Conservation (phyloP, 179 eudicot species). For the Pouteria campechiana region DNA sequence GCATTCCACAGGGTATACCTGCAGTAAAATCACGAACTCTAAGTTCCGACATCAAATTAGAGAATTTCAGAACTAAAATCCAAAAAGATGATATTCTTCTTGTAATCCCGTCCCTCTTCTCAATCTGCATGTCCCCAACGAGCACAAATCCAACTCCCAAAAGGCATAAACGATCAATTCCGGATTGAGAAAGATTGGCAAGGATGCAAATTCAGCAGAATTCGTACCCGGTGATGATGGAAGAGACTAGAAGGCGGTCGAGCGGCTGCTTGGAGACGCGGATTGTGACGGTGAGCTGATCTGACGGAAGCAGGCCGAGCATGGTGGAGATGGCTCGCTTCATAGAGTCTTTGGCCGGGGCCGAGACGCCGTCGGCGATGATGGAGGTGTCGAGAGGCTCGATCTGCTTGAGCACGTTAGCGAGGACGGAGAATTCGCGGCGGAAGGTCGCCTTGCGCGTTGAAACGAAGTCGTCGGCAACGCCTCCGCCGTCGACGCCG, state of each 20-base stretch:
- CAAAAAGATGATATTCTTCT: too few species aligned
- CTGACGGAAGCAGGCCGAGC: conserved; percentile 76
- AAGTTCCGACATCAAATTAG: not conserved
- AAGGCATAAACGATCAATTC: too few species aligned
- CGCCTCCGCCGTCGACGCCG: conserved; percentile 79
- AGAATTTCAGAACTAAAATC: too few species aligned
- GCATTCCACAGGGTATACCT: conserved; percentile 96
- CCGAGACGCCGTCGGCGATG: conserved; percentile 65
- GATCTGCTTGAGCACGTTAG: conserved; percentile 57
- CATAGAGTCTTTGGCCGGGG: conserved; percentile 70
- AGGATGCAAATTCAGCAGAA: not conserved
- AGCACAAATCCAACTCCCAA: too few species aligned
- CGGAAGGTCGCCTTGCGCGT: conserved; percentile 53
- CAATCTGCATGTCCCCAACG: too few species aligned
- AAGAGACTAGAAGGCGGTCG: conserved; percentile 60
- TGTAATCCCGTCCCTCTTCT: too few species aligned
- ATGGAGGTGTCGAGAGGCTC: conserved; percentile 61
- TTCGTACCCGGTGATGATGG: conserved; percentile 73
- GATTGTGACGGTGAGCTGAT: conserved; percentile 60
- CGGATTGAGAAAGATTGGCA: too few species aligned
- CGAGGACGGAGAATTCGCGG: conserved; percentile 67
- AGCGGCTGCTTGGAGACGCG: conserved; percentile 59
- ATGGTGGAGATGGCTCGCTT: conserved; percentile 84
- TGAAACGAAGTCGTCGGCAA: conserved; percentile 47
- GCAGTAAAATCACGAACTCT: not conserved